A percentile compares a stretch with the other conserved stretches of the same genome.
Conservation (phyloP, 192 early-diverging fungal genomes). For the Linnemannia zychae region DNA sequence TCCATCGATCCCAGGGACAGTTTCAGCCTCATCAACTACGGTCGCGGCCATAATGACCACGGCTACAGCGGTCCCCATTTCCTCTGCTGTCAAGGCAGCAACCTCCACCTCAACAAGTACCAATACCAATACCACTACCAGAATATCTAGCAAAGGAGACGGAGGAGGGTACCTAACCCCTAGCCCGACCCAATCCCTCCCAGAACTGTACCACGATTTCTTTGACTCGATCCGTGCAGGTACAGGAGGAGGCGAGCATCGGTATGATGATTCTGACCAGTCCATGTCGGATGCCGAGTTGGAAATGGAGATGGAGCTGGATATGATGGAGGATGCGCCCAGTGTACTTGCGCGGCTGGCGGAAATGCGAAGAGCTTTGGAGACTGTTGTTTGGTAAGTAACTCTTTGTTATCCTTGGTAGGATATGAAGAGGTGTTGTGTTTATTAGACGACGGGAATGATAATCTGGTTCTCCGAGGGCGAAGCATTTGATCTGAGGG, state of each 20-base stretch:
- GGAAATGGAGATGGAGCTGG: slow-evolving; percentile 33
- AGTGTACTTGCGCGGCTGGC: slow-evolving; percentile 15
- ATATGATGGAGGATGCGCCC: slow-evolving; percentile 3
- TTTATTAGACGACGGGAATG: neutral
- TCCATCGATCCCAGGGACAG: neutral
- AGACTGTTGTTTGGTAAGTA: neutral
- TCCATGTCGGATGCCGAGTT: slow-evolving; percentile 26
- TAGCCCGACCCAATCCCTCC: slow-evolving; percentile 1
- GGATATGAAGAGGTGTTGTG: neutral
- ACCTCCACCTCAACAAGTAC: neutral
- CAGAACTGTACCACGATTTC: slow-evolving; percentile 29
- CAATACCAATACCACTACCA: neutral
- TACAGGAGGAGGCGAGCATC: neutral
- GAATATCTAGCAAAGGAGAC: too few species aligned
- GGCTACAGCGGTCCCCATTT: neutral
- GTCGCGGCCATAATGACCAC: neutral
- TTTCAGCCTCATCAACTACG: neutral
- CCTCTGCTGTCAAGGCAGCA: neutral
- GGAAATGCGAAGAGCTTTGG: slow-evolving; percentile 20
- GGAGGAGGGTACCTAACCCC: neutral
- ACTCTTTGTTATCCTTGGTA: neutral
- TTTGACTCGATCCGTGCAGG: slow-evolving; percentile 7
- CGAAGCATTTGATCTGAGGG: neutral
- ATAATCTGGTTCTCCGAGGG: neutral
- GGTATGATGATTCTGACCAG: slow-evolving; percentile 13